These are phyloP conservation scores for Larix kaempferi DNA, from an alignment of 75 land plant genomes.

Conservation along the genomic window DNA sequence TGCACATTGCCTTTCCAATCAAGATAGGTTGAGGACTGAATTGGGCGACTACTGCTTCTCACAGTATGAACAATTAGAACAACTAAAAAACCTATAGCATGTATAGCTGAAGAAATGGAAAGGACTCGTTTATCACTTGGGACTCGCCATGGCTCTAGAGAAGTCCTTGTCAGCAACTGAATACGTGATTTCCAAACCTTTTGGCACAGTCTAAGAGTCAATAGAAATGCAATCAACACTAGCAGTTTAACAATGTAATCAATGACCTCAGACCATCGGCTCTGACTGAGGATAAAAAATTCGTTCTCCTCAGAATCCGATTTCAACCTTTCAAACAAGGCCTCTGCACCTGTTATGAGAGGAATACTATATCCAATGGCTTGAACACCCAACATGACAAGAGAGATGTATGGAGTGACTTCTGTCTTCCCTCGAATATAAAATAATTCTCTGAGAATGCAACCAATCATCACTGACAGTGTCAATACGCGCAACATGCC, in stretches of 20 bases:
- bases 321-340: slow-evolving; percentile 32
- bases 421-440: slow-evolving; percentile 32
- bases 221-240: slow-evolving; percentile 41
- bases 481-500: slow-evolving; percentile 43
- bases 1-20: slow-evolving; percentile 16
- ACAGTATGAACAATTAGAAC: slow-evolving; percentile 31
- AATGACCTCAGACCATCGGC: slow-evolving; percentile 23
- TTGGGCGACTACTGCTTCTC: neutral
- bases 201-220: slow-evolving; percentile 51
- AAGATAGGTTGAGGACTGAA: neutral
- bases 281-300: slow-evolving; percentile 20
- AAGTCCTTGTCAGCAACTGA: slow-evolving; percentile 32
- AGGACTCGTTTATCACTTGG: slow-evolving; percentile 42
- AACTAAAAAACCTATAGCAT: slow-evolving; percentile 35
- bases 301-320: slow-evolving; percentile 21
- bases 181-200: slow-evolving; percentile 58
- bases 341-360: slow-evolving; percentile 57
- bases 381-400: slow-evolving; percentile 64
- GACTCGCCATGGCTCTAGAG: slow-evolving; percentile 48
- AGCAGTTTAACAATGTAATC: slow-evolving; percentile 49
- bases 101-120: slow-evolving; percentile 22
- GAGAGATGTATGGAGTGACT: slow-evolving; percentile 48
- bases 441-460: slow-evolving; percentile 41
- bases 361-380: slow-evolving; percentile 62
- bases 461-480: slow-evolving; percentile 38